phyloP scores from a whole-genome alignment of 129 eudicot genomes.

The Apium graveolens region DNA sequence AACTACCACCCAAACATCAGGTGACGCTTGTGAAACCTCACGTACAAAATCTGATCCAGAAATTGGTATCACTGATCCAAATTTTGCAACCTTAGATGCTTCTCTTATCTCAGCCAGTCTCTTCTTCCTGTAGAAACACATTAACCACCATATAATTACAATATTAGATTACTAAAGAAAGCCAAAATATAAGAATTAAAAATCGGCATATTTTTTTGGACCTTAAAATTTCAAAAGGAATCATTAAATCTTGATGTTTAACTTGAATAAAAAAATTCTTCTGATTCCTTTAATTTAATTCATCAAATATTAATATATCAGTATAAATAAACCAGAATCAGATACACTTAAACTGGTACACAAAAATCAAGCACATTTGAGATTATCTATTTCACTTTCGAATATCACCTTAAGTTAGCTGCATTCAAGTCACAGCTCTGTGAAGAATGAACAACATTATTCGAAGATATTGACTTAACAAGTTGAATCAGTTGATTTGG shows the following conservation, averaged over 20 bases:
- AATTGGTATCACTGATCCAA: slow-evolving; percentile 76
- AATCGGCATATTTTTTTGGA: neutral
- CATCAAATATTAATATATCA: neutral
- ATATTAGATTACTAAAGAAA: neutral
- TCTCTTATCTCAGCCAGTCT: slow-evolving; percentile 84
- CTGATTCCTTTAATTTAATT: neutral
- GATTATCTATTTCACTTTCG: neutral
- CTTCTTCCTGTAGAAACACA: slow-evolving; percentile 55
- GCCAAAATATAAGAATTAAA: neutral
- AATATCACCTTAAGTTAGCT: neutral
- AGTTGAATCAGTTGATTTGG: neutral
- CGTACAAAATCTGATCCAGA: slow-evolving; percentile 97
- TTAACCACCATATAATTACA: slow-evolving; percentile 4
- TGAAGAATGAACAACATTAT: neutral
- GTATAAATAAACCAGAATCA: neutral
- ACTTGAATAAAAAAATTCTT: neutral
- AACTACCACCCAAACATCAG: slow-evolving; percentile 89
- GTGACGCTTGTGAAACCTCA: slow-evolving; percentile 94
- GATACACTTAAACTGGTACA: neutral
- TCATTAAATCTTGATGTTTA: neutral
- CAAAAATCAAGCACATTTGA: neutral
- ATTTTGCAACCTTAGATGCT: slow-evolving; percentile 61
- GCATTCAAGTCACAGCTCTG: neutral
- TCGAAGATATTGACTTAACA: neutral
- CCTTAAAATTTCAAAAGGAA: neutral